phyloP scores from a whole-genome alignment of 2,329 filamentous ascomycete genomes.

The Neodidymelliopsis sp. region DNA sequence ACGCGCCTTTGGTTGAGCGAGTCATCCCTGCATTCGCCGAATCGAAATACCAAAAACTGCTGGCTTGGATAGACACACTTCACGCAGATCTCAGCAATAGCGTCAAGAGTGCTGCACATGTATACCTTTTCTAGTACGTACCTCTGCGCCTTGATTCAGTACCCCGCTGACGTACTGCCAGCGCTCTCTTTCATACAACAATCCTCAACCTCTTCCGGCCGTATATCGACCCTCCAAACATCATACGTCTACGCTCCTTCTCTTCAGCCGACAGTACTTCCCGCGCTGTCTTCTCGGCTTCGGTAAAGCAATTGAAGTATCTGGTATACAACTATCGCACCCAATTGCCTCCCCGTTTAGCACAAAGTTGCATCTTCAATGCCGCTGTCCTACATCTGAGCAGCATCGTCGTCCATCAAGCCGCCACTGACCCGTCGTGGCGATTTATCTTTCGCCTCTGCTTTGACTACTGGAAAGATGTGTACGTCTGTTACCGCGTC shows the following conservation, averaged over 20 bases:
- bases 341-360: not conserved
- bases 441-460: conserved; percentile 8
- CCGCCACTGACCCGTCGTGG: conserved; percentile 4
- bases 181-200: conserved; percentile 6
- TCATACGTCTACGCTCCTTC: conserved; percentile 8
- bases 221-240: not conserved
- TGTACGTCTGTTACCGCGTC: not conserved
- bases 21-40: conserved; percentile 6
- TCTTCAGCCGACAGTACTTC: conserved; percentile 1
- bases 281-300: not conserved
- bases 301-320: conserved; percentile 11
- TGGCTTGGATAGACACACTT: conserved; percentile 11
- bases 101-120: not conserved
- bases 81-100: not conserved
- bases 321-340: conserved; percentile 8
- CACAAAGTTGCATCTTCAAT: conserved; percentile 4
- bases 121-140: conserved; percentile 7
- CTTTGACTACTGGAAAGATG: conserved; percentile 7
- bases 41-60: conserved; percentile 9
- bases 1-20: conserved; percentile 4
- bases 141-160: not conserved
- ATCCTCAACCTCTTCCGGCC: conserved; percentile 7
- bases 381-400: conserved; percentile 2
- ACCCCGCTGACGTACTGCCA: not conserved
- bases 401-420: conserved; percentile 8